Conservation (phyloP, 345 rosid genomes). For the Carallia brachiata region DNA sequence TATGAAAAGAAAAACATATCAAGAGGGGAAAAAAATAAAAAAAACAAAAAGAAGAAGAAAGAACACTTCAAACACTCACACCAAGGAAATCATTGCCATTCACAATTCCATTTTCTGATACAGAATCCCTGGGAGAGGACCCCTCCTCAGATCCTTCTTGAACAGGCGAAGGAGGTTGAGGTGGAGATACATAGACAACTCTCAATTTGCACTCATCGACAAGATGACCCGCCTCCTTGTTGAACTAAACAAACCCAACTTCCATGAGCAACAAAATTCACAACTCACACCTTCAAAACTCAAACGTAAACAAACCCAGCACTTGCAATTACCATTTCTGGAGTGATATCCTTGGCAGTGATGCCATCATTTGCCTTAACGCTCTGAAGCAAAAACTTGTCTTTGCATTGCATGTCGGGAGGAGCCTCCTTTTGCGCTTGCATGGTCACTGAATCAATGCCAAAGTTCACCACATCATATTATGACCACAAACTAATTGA, state of each 20-base stretch:
- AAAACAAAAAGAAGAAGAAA: not conserved
- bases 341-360: constrained; percentile 54
- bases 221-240: constrained; percentile 65
- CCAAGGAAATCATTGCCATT: constrained; percentile 46
- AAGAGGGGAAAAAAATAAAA: not conserved
- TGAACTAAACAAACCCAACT: constrained; percentile 43
- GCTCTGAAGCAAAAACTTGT: constrained; percentile 80
- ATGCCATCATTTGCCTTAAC: constrained; percentile 50
- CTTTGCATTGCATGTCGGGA: constrained; percentile 74
- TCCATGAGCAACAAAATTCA: constrained; percentile 9
- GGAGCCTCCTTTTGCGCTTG: constrained; percentile 85
- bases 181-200: constrained; percentile 69
- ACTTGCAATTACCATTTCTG: constrained; percentile 54
- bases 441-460: constrained; percentile 59
- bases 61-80: constrained; percentile 36
- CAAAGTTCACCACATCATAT: constrained; percentile 4
- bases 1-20: too few relatives aligned
- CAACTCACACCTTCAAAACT: constrained; percentile 9
- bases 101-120: constrained; percentile 53
- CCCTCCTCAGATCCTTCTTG: constrained; percentile 78
- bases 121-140: constrained; percentile 67
- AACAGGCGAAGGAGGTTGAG: constrained; percentile 76
- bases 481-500: not conserved
- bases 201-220: constrained; percentile 78
- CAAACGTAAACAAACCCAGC: not conserved